Evolutionary conservation across 148 eudicot genomes (phyloP), one percentile per base, ranked within the genome.

Genomic region (Gaultheria prostrata): DNA sequence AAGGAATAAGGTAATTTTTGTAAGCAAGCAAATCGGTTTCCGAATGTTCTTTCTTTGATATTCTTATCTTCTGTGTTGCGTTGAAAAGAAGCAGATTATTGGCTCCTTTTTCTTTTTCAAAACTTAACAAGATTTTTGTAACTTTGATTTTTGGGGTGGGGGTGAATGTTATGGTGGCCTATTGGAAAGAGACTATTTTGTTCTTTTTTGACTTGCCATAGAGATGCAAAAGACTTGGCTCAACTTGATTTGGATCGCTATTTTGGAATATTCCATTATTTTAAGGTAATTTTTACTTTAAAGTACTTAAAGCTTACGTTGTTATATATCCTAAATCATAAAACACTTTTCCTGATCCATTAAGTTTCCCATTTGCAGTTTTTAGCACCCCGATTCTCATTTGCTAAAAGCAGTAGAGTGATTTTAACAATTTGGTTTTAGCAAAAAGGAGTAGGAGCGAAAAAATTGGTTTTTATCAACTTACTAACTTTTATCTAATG

Each of bases 211-310:
- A 39, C n/a, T 20, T 33, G 7, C 17, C 45, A 7, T 71, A 17
- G 48, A 17, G 35, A 71, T 71, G n/a, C 76, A 71, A 43, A 73
- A 20, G 20, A 32, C 46, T 33, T 71, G 45, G 76, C n/a, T 71
- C 21, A 71, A 71, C 49, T 73, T 73, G 28, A 3, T 73, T 73
- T 73, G 26, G 77, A 73, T 73, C 77, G 7, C 50, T 39, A 73
- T 35, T 35, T 35, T 14, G 26, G 48, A 72, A 72, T 72, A 72
- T 35, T 17, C 76, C 50, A 73, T 20, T 73, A 17, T 39, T 59
- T 73, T 35, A 12, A 8, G 48, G 45, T 3, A 1, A 67, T 28
- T n/a, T n/a, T n/a, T n/a, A n/a, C n/a, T n/a, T 28, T 12, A 67
- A 28, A n/a, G 26, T 20, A 1, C 2, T 49, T 51, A 13, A 51